Evolutionary conservation across 805 yeast species (phyloP), one percentile per base, ranked within the genome.

Genomic region (Jamesozyma hellenica): DNA sequence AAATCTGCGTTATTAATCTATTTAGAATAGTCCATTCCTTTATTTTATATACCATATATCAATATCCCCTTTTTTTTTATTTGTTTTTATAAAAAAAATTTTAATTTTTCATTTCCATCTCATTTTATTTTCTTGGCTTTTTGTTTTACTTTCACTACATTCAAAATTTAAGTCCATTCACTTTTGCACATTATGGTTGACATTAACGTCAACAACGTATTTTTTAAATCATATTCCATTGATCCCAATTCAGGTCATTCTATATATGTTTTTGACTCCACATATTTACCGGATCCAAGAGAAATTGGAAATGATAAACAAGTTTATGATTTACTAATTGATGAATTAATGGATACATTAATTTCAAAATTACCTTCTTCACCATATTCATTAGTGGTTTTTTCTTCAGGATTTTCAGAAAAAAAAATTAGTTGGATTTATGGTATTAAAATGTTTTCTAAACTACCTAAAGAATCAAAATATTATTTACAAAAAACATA

Each of bases 211-310:
- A 57, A 61, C 34, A 69, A 66, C 49, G 67, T 69, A 18, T 77
- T 82, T 53, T 79, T 71, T 65, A 67, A 70, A 46, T 65, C 92
- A 1, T 70, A 68, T 36, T 68, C 81, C 1, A 55, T 61, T 28
- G 96, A 87, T 53, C 86, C 90, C 0, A 65, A 67, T 37, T 70
- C 85, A 1, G 66, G 71, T 7, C 69, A 77, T 18, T 95, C 95
- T 0, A 60, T 90, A 10, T 87, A 77, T 52, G 79, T 87, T 4
- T 76, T 90, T 44, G 96, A 90, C 57, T 76, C 95, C 3, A 77
- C 88, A 12, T 82, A 75, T 47, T 66, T 88, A 10, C 95, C 95
- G 0, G 63, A 75, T 11, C 69, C 79, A 1, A 70, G 71, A 3
- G 61, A 53, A 19, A 59, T 67, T 12, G 57, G 57, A 28, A 40